A percentile compares a stretch with the other conserved stretches of the same genome.
phyloP scores from a whole-genome alignment of 192 early-diverging fungal genomes.

The Coemansia aciculifera region DNA sequence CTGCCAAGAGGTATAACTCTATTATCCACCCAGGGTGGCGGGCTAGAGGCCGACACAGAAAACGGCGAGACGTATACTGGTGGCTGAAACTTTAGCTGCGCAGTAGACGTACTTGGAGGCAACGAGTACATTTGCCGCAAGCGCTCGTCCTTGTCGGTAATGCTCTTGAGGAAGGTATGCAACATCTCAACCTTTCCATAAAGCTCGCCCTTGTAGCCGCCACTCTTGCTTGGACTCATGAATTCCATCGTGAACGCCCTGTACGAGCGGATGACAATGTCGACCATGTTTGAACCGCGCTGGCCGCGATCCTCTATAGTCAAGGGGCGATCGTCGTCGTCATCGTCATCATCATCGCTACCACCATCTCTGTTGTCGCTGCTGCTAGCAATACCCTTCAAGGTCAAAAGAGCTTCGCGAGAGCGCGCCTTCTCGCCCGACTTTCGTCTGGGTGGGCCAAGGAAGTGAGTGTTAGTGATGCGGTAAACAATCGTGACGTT shows the following conservation, averaged over 20 bases:
- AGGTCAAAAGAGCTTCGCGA: not conserved
- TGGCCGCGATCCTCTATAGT: conserved; percentile 38
- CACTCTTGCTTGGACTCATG: conserved; percentile 19
- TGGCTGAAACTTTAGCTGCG: conserved; percentile 17
- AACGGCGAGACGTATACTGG: conserved; percentile 33
- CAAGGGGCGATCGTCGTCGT: not conserved
- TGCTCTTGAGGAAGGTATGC: conserved; percentile 39
- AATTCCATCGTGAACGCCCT: conserved; percentile 49
- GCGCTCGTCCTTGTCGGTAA: conserved; percentile 45
- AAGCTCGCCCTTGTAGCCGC: conserved; percentile 28
- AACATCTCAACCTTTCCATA: conserved; percentile 40
- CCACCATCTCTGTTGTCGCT: not conserved
- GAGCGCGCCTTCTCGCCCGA: not conserved
- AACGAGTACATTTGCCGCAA: conserved; percentile 36
- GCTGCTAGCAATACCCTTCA: not conserved
- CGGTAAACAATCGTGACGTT: conserved; percentile 76
- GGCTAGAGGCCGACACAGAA: conserved; percentile 3
- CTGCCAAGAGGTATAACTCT: conserved; percentile 24
- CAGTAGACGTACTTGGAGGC: conserved; percentile 3
- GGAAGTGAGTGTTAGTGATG: conserved; percentile 55
- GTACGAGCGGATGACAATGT: conserved; percentile 52
- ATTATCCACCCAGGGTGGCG: conserved; percentile 12
- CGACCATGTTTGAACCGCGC: conserved; percentile 47
- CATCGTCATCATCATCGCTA: not conserved
- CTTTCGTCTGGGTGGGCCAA: not conserved